These are phyloP conservation scores for Tremella mesenterica DNA, from an alignment of 768 basidiomycete species.

Conservation along the genomic window DNA sequence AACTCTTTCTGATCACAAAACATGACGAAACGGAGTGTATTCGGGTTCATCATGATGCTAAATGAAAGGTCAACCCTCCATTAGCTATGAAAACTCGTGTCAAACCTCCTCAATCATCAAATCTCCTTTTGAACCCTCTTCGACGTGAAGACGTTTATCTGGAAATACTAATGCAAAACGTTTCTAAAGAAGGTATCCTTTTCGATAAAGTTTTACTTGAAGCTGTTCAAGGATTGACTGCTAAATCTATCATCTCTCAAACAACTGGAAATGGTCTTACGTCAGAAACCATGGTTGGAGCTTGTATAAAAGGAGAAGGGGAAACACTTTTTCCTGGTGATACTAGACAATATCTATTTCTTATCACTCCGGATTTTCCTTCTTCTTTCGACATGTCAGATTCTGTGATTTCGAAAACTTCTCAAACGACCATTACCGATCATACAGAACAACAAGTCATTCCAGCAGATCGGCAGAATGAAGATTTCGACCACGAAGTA, in stretches of 20 bases:
- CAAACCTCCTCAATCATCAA: conserved; percentile 63
- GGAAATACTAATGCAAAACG: conserved; percentile 85
- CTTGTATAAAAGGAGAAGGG: neutral
- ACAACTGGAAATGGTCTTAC: no score
- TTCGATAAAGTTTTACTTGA: conserved; percentile 57
- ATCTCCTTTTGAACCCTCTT: conserved; percentile 55
- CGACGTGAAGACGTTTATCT: conserved; percentile 79
- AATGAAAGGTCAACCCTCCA: conserved; percentile 87
- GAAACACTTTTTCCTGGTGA: conserved; percentile 66
- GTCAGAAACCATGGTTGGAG: no score
- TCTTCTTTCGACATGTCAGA: neutral
- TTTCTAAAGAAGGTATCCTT: conserved; percentile 70
- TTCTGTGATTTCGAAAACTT: neutral
- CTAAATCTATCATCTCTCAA: conserved; percentile 49
- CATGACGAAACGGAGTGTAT: no score
- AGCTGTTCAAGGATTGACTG: conserved; percentile 46
- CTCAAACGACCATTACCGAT: no score
- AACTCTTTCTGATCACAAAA: no score
- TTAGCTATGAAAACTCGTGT: conserved; percentile 93
- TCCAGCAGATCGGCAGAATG: no score
- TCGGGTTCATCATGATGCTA: no score
- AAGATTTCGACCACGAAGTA: no score
- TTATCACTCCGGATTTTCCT: conserved; percentile 68
- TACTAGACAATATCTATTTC: conserved; percentile 77
- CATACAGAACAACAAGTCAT: no score